Percentiles rank a stretch among this genome's conserved stretches.
These are phyloP conservation scores for Lactarius trivialis DNA, from an alignment of 768 basidiomycete species.

Conservation along the genomic window DNA sequence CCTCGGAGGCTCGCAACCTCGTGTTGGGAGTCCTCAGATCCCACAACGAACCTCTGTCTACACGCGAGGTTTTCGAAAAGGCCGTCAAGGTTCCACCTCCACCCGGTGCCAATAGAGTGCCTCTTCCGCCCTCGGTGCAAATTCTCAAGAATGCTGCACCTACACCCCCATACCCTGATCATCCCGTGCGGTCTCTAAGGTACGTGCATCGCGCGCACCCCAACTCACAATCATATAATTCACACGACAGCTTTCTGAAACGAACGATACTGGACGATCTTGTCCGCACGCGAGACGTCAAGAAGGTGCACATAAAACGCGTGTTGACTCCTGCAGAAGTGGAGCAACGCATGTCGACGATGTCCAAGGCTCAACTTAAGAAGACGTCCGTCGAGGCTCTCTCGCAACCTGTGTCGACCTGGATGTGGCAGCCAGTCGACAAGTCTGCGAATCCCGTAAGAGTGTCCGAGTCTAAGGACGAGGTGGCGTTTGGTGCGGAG, in stretches of 20 bases:
- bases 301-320: slow-evolving; percentile 36
- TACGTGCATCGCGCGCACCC: slow-evolving; percentile 25
- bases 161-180: slow-evolving; percentile 38
- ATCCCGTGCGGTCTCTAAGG: slow-evolving; percentile 52
- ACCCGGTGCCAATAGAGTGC: background rate
- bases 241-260: slow-evolving; percentile 49
- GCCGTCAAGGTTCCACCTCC: slow-evolving; percentile 23
- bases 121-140: slow-evolving; percentile 15
- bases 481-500: slow-evolving; percentile 31
- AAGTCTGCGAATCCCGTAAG: background rate
- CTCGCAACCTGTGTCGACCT: slow-evolving; percentile 25
- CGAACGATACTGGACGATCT: slow-evolving; percentile 43
- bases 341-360: slow-evolving; percentile 22
- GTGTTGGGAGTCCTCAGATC: slow-evolving; percentile 25
- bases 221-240: background rate
- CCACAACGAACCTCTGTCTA: slow-evolving; percentile 24
- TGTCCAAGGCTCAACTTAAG: slow-evolving; percentile 25
- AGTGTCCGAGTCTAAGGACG: slow-evolving; percentile 6
- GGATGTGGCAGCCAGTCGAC: slow-evolving; percentile 36
- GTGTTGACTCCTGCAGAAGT: slow-evolving; percentile 28
- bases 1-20: slow-evolving; percentile 23
- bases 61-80: slow-evolving; percentile 28
- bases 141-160: slow-evolving; percentile 30
- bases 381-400: slow-evolving; percentile 26
- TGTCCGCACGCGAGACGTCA: slow-evolving; percentile 36